Percentiles rank a stretch among this genome's conserved stretches.
Conservation (phyloP, 768 basidiomycete genomes). For the Leccinum boreale region DNA sequence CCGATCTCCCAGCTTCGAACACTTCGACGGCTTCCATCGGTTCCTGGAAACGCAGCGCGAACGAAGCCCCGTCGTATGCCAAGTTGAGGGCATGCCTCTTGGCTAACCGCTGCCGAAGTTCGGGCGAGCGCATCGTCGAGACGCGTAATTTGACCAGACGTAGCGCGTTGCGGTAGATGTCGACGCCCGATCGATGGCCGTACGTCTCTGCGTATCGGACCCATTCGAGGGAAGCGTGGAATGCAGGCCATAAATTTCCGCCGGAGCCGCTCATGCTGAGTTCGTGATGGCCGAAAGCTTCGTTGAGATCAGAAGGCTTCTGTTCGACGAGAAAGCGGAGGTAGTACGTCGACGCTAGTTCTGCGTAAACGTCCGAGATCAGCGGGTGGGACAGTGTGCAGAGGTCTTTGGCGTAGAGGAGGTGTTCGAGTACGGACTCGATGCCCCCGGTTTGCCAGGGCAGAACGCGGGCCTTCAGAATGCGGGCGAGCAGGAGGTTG, state of each 20-base stretch:
- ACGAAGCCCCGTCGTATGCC: constrained; percentile 27
- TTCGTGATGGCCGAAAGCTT: constrained; percentile 26
- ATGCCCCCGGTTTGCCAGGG: constrained; percentile 24
- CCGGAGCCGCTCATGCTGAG: constrained; percentile 16
- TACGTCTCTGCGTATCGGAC: constrained; percentile 19
- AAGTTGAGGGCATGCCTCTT: constrained; percentile 12
- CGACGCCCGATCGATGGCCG: constrained; percentile 26
- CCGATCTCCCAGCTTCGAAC: constrained; percentile 32
- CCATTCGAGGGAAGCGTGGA: constrained; percentile 23
- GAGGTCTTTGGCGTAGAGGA: constrained; percentile 22
- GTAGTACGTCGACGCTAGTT: constrained; percentile 21
- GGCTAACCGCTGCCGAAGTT: constrained; percentile 17
- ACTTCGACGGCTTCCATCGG: constrained; percentile 28
- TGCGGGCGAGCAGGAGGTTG: constrained; percentile 20
- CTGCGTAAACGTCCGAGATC: constrained; percentile 22
- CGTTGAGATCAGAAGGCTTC: constrained; percentile 17
- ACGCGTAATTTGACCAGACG: constrained; percentile 20
- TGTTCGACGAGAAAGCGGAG: constrained; percentile 24
- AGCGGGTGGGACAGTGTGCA: constrained; percentile 19
- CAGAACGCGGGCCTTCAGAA: constrained; percentile 20
- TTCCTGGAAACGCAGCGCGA: constrained; percentile 22
- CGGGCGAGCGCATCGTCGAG: constrained; percentile 13
- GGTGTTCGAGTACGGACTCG: constrained; percentile 26
- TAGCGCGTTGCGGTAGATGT: constrained; percentile 28
- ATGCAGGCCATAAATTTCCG: constrained; percentile 15